Evolutionary conservation across 805 yeast species (phyloP), one percentile per base, ranked within the genome.

Genomic region (Wickerhamomyces chaumierensis): DNA sequence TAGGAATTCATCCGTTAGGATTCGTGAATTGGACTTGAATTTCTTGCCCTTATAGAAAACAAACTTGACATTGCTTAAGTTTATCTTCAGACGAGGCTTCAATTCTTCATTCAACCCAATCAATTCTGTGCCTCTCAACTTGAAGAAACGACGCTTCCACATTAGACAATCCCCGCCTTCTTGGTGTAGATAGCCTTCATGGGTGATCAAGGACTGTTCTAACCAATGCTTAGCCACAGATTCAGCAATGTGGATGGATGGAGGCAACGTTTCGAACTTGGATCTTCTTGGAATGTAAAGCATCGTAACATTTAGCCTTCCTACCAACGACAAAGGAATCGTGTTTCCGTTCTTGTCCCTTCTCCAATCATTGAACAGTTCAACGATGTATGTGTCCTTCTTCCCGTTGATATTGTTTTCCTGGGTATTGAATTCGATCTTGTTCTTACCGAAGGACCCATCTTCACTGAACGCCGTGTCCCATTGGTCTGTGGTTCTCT

Each of bases 381-480:
- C 73, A 34, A 85, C 52, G 34, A 68, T 65, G 53, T 75, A 75
- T 35, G 63, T 65, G 40, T 63, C 61, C 1, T 75, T 63, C 36
- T 61, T 56, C 15, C 84, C 81, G 15, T 69, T 71, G 35, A 82
- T 64, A 23, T 67, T 68, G 17, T 66, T 58, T 49, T 78, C 78
- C 48, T 71, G 71, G 40, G 72, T 73, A 18, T 69, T 68, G 49
- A 81, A 79, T 35, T 71, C 71, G 39, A 88, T 65, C 48, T 80
- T 77, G 39, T 82, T 73, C 50, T 90, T 69, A 8, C 86, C 95
- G 66, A 84, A 87, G 29, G 95, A 84, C 2, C 97, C 97, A 56
- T 86, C 94, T 27, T 68, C 66, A 2, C 96, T 95, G 45, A 86
- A 69, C 39, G 72, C 61, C 27, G 65, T 57, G 27, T 71, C 72